Evolutionary conservation across 805 yeast genomes (phyloP).

Genomic region (Nakazawaea ishiwadae): DNA sequence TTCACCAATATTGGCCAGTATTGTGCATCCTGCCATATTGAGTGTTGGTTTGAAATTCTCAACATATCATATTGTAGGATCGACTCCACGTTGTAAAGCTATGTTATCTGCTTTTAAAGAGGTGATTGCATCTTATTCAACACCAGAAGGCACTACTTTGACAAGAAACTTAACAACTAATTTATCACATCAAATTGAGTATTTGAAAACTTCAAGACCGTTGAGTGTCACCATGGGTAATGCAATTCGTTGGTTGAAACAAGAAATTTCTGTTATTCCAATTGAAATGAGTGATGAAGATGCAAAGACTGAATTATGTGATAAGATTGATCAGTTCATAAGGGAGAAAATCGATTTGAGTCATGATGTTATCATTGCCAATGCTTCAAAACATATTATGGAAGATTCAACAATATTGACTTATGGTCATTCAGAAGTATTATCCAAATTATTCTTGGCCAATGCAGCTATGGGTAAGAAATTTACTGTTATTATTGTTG

Average conservation of each 20-base stretch:
- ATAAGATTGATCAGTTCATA: slow-evolving; percentile 73
- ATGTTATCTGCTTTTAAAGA: slow-evolving; percentile 82
- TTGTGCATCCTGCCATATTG: slow-evolving; percentile 83
- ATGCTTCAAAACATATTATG: slow-evolving; percentile 71
- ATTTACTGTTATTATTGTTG: slow-evolving; percentile 82
- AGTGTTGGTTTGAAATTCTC: slow-evolving; percentile 76
- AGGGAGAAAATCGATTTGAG: slow-evolving; percentile 82
- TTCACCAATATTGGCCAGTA: slow-evolving; percentile 52
- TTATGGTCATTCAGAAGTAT: slow-evolving; percentile 83
- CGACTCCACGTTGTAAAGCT: slow-evolving; percentile 76
- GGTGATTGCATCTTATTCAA: slow-evolving; percentile 73
- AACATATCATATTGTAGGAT: slow-evolving; percentile 83
- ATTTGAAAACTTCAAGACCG: slow-evolving; percentile 86
- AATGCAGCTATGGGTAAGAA: slow-evolving; percentile 60
- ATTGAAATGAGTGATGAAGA: slow-evolving; percentile 63
- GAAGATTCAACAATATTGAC: slow-evolving; percentile 80
- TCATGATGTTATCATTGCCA: slow-evolving; percentile 74
- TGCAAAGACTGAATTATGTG: slow-evolving; percentile 63
- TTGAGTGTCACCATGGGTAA: slow-evolving; percentile 94
- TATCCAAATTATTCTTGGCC: slow-evolving; percentile 65
- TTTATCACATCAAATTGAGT: slow-evolving; percentile 89
- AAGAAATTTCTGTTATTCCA: slow-evolving; percentile 79
- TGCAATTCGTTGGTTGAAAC: slow-evolving; percentile 95
- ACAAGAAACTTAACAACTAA: slow-evolving; percentile 86
- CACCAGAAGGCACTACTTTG: slow-evolving; percentile 82